These are phyloP conservation scores for Acrocalymma vagum DNA, from an alignment of 2,329 filamentous ascomycete genomes.

Conservation along the genomic window DNA sequence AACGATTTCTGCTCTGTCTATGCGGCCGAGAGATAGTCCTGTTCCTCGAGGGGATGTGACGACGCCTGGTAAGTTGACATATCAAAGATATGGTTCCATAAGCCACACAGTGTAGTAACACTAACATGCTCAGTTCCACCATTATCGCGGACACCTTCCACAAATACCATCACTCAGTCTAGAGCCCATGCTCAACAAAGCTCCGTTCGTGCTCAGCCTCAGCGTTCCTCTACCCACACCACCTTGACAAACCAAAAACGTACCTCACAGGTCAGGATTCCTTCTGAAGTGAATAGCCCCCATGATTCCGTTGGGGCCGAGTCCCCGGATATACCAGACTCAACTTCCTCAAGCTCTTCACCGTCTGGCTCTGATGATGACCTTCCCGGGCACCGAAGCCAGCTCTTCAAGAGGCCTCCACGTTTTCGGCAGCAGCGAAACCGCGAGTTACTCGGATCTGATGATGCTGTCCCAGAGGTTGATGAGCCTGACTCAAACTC, in stretches of 20 bases:
- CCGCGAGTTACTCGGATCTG: constrained; percentile 36
- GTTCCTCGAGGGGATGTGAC: constrained; percentile 59
- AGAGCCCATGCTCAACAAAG: constrained; percentile 31
- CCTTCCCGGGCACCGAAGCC: constrained; percentile 52
- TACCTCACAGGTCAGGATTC: too few relatives aligned
- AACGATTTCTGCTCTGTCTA: constrained; percentile 63
- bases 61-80: constrained; percentile 49
- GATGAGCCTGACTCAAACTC: constrained; percentile 64
- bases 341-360: constrained; percentile 38
- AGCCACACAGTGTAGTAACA: not conserved
- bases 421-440: constrained; percentile 42
- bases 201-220: constrained; percentile 33
- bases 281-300: too few relatives aligned
- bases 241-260: constrained; percentile 25
- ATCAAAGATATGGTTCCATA: too few relatives aligned
- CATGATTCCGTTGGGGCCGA: constrained; percentile 18
- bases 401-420: constrained; percentile 54
- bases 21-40: constrained; percentile 66
- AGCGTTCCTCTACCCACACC: constrained; percentile 33
- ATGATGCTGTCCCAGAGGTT: constrained; percentile 48
- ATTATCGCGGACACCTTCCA: constrained; percentile 58
- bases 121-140: constrained; percentile 27
- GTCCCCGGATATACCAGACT: constrained; percentile 31
- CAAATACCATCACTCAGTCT: constrained; percentile 56
- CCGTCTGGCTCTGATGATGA: constrained; percentile 45